Conservation (phyloP, 176 grass and related monocot species). For the Oryza glumipatula region DNA sequence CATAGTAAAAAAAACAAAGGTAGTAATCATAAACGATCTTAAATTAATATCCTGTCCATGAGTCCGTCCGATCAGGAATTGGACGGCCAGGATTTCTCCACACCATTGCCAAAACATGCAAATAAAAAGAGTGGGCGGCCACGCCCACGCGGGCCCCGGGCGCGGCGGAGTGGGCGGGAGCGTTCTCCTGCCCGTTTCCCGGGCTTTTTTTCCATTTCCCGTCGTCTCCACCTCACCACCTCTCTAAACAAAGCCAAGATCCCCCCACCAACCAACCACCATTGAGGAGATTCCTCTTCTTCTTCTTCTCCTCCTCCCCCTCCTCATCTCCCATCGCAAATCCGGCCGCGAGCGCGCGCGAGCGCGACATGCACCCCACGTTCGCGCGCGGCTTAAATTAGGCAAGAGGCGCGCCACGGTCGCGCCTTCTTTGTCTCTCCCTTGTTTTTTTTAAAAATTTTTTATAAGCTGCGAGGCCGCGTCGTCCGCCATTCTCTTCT, state of each 20-base stretch:
- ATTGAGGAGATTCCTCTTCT: not conserved
- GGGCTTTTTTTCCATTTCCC: conserved; percentile 11
- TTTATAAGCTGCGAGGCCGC: conserved; percentile 33
- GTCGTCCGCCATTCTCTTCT: not conserved
- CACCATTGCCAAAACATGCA: too few relatives aligned
- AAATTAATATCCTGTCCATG: too few relatives aligned
- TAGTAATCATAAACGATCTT: too few relatives aligned
- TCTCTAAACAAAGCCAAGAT: conserved; percentile 34
- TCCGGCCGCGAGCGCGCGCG: not conserved
- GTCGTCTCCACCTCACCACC: not conserved
- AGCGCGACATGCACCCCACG: conserved; percentile 59
- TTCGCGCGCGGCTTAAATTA: conserved; percentile 57
- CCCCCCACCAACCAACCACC: not conserved
- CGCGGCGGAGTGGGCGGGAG: conserved; percentile 44
- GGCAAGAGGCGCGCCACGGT: not conserved
- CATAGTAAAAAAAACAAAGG: too few relatives aligned
- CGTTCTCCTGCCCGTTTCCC: conserved; percentile 47
- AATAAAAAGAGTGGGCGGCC: too few relatives aligned
- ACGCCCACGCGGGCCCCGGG: too few relatives aligned
- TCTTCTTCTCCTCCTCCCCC: not conserved
- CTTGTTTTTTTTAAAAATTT: conserved; percentile 25
- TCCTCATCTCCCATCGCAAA: not conserved
- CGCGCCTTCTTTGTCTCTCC: not conserved
- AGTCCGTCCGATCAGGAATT: too few relatives aligned
- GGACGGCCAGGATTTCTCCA: not conserved